A percentile compares a stretch with the other conserved stretches of the same genome.
Conservation (phyloP, 805 yeast species). For the Ogataea pilisensis region DNA sequence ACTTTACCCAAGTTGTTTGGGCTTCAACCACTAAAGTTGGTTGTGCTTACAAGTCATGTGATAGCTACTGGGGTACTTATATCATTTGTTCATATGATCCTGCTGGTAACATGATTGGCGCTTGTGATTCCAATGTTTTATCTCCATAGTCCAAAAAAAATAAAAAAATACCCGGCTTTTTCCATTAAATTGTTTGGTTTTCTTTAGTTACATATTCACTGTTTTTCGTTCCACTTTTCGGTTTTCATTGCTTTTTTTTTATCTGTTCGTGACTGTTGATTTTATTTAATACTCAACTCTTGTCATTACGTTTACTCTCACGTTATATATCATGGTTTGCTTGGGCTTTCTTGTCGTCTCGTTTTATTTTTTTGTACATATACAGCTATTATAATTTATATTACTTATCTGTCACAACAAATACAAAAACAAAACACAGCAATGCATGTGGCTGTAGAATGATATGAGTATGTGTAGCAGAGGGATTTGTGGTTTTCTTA, state of each 20-base stretch:
- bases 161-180: neutral
- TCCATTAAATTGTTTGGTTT: neutral
- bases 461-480: too few species aligned
- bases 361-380: too few species aligned
- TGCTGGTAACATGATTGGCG: slow-evolving; percentile 66
- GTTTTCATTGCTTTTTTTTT: neutral
- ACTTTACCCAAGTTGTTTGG: slow-evolving; percentile 79
- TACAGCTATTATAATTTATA: too few species aligned
- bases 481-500: too few species aligned
- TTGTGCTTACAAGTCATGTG: slow-evolving; percentile 54
- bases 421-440: too few species aligned
- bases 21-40: slow-evolving; percentile 56
- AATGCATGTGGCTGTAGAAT: too few species aligned
- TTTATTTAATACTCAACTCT: neutral
- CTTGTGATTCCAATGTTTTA: slow-evolving; percentile 35
- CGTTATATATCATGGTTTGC: too few species aligned
- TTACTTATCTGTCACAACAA: too few species aligned
- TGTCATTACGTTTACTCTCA: too few species aligned
- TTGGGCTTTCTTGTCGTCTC: too few species aligned
- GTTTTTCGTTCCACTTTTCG: neutral
- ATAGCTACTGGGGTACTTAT: slow-evolving; percentile 49
- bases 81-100: slow-evolving; percentile 74
- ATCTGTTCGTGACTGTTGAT: neutral
- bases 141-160: slow-evolving; percentile 12
- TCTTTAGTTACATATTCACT: neutral